These are phyloP conservation scores for Hypoxylon crocopeplum DNA, from an alignment of 495 filamentous ascomycete genomes.

Conservation along the genomic window DNA sequence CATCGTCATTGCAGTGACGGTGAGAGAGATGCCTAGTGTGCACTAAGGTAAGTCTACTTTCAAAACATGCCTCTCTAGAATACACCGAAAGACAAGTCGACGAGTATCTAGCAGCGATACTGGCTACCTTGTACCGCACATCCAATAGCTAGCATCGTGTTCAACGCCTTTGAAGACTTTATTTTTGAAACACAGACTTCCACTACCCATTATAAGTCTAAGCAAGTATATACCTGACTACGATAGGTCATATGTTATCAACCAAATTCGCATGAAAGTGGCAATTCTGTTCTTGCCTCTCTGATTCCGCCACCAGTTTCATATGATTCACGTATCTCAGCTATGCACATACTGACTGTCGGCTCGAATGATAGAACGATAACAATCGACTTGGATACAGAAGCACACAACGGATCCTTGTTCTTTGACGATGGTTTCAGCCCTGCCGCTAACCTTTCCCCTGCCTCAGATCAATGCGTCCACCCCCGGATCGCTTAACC, in stretches of 20 bases:
- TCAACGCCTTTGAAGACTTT: too few species aligned
- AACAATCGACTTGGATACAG: background rate
- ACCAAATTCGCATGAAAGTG: too few species aligned
- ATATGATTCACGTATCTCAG: slow-evolving; percentile 12
- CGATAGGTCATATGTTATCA: too few species aligned
- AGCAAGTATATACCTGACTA: too few species aligned
- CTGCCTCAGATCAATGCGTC: slow-evolving; percentile 30
- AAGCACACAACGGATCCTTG: background rate
- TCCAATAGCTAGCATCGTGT: too few species aligned
- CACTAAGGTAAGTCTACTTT: too few species aligned
- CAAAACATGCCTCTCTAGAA: too few species aligned
- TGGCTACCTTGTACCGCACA: too few species aligned
- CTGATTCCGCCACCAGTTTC: background rate
- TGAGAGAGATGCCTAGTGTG: slow-evolving; percentile 13
- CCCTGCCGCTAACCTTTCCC: slow-evolving; percentile 24
- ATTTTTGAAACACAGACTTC: too few species aligned
- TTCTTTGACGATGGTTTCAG: slow-evolving; percentile 27
- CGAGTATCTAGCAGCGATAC: too few species aligned
- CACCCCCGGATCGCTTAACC: background rate
- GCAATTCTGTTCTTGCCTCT: background rate
- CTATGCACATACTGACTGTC: background rate
- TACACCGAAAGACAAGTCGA: too few species aligned
- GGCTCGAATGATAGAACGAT: slow-evolving; percentile 12
- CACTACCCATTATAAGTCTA: too few species aligned
- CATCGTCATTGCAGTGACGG: slow-evolving; percentile 17